Evolutionary conservation across 495 filamentous ascomycete species (phyloP).

Genomic region (Penicillium dipodomyicola): DNA sequence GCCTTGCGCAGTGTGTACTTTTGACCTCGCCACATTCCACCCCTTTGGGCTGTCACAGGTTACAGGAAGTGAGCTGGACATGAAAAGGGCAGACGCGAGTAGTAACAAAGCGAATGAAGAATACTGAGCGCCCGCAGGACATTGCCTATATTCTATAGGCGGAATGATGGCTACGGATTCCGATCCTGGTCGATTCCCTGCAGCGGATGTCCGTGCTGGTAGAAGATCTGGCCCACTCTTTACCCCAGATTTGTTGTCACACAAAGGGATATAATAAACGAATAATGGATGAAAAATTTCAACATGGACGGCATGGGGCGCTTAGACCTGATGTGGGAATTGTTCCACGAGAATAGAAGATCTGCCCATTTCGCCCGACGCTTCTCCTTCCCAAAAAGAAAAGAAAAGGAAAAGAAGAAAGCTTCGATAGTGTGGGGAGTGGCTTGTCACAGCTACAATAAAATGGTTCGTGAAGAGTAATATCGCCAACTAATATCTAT

Average conservation of each 20-base stretch:
- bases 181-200: slow-evolving; percentile 32
- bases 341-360: not conserved
- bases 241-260: slow-evolving; percentile 43
- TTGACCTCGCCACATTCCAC: slow-evolving; percentile 20
- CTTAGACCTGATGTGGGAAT: slow-evolving; percentile 1
- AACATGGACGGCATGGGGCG: slow-evolving; percentile 10
- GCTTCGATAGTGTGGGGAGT: slow-evolving; percentile 7
- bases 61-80: not conserved
- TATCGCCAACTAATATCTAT: not conserved
- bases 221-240: slow-evolving; percentile 43
- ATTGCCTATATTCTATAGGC: not conserved
- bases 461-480: slow-evolving; percentile 3
- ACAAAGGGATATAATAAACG: slow-evolving; percentile 13
- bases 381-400: not conserved
- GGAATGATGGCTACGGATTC: slow-evolving; percentile 11
- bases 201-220: slow-evolving; percentile 42
- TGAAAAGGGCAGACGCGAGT: not conserved
- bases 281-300: slow-evolving; percentile 11
- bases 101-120: not conserved
- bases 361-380: not conserved
- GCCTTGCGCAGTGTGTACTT: slow-evolving; percentile 20
- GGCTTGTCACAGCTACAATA: not conserved
- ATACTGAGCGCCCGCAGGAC: not conserved
- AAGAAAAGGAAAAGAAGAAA: not conserved
- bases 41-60: slow-evolving; percentile 10